phyloP scores from a whole-genome alignment of 108 stramenopile genomes.

The Pseudonitzschia delicatissima region DNA sequence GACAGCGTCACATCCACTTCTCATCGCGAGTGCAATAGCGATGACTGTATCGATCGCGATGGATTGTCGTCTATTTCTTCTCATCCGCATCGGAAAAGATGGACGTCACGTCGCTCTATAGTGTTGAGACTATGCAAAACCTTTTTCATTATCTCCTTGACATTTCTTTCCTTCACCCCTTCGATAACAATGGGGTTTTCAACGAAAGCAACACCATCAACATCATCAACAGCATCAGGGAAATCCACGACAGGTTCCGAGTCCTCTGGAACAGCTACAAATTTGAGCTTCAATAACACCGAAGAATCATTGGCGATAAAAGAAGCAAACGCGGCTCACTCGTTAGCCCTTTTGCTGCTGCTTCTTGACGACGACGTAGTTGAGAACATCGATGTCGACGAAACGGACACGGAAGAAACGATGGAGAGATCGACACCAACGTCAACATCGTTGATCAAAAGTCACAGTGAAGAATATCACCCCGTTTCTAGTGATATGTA shows the following conservation, averaged over 20 bases:
- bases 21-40: too few relatives aligned
- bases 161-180: constrained; percentile 9
- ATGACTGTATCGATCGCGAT: too few relatives aligned
- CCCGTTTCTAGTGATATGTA: constrained; percentile 56
- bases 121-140: neutral
- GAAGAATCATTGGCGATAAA: neutral
- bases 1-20: too few relatives aligned
- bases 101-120: neutral
- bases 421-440: neutral
- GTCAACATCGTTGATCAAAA: neutral
- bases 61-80: neutral
- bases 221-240: neutral
- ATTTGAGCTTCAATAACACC: neutral
- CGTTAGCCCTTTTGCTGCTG: constrained; percentile 6
- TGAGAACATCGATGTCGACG: neutral
- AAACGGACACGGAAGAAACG: neutral
- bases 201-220: neutral
- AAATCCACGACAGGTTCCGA: neutral
- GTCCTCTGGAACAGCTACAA: neutral
- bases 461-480: neutral
- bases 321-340: constrained; percentile 1
- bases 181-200: neutral
- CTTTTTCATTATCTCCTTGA: neutral
- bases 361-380: neutral
- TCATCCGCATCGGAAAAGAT: neutral